Conservation (phyloP, 2,329 filamentous ascomycete genomes). For the Xylaria hypoxylon region DNA sequence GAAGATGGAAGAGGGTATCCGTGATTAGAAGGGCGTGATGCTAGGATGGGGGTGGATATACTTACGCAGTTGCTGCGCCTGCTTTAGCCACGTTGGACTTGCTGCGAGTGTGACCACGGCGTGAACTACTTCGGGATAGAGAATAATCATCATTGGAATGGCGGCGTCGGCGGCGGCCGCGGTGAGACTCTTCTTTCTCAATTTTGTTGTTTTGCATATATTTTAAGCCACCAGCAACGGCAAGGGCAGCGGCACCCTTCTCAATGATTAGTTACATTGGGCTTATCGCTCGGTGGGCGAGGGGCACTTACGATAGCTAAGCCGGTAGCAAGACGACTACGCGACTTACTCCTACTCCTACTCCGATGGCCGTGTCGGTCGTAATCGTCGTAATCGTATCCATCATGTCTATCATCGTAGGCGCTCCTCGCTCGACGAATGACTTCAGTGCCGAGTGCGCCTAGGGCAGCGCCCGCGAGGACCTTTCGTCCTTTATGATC, state of each 20-base stretch:
- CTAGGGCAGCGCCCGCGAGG: slow-evolving; percentile 70
- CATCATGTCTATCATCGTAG: slow-evolving; percentile 65
- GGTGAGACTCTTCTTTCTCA: slow-evolving; percentile 68
- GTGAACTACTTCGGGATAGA: slow-evolving; percentile 59
- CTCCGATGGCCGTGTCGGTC: slow-evolving; percentile 56
- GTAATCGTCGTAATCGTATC: slow-evolving; percentile 49
- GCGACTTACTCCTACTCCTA: slow-evolving; percentile 51
- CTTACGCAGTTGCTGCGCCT: slow-evolving; percentile 64
- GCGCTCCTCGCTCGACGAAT: slow-evolving; percentile 70
- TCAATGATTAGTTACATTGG: slow-evolving; percentile 13
- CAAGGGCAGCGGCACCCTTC: slow-evolving; percentile 67
- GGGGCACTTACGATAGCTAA: slow-evolving; percentile 64
- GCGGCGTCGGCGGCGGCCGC: slow-evolving; percentile 67
- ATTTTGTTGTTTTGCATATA: slow-evolving; percentile 71
- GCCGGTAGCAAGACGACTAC: slow-evolving; percentile 67
- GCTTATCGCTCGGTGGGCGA: neutral
- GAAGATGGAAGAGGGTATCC: neutral
- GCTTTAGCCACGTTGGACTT: slow-evolving; percentile 63
- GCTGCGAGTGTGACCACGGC: slow-evolving; percentile 58
- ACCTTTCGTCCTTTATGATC: slow-evolving; percentile 69
- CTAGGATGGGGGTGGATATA: slow-evolving; percentile 18
- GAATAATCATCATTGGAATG: slow-evolving; percentile 59
- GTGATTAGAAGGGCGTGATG: neutral
- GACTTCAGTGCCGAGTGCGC: slow-evolving; percentile 71
- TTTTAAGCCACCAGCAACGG: slow-evolving; percentile 73